Base-by-base conservation (phyloP, 805 yeast species). In the Metschnikowia bowlesiae region DNA sequence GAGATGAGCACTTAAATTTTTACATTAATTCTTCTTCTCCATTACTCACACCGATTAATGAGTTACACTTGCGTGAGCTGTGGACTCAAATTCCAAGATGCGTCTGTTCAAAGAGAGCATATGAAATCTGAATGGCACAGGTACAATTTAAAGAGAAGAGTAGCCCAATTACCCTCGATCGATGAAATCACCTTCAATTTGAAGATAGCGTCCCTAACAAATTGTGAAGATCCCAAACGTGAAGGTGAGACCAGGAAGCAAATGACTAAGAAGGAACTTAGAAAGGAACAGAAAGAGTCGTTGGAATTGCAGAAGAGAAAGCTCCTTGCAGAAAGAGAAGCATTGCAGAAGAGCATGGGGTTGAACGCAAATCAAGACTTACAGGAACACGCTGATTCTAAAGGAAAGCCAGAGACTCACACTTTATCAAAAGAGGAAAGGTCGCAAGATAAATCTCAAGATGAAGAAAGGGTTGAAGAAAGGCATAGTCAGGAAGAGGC, bases 261-360 rank as follows among this genome's bases (percentile, higher is more conserved):
- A 46, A 36, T 67, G n/a, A 69, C 78, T 9, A 79, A 79, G 66
- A 79, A 76, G 52, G 83, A 79, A 50, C 68, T 67, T 49, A 71
- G 83, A 60, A 70, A 76, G 55, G 71, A 67, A 55, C 79, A 78
- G 41, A 78, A 74, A 56, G 83, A 78, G 55, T 80, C 71, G 3
- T 61, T 80, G 31, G 62, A 70, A 16, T 80, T 73, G 53, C 77
- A 77, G 63, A 79, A 76, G 62, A 69, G 70, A 47, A 70, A 74
- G 52, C 68, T 80, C 29, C 65, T 80, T 6, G 54, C 55, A 14
- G 64, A 59, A 22, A 56, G 56, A 37, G 61, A 49, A 18, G 61
- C 58, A 37, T 55, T 58, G 13, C 56, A 55, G 26, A 57, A 53
- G 39, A 33, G 52, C 34, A 34, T 32, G 36, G 18, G n/a, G 18